phyloP scores from a whole-genome alignment of 148 eudicot genomes.

The Pouteria glomerata region DNA sequence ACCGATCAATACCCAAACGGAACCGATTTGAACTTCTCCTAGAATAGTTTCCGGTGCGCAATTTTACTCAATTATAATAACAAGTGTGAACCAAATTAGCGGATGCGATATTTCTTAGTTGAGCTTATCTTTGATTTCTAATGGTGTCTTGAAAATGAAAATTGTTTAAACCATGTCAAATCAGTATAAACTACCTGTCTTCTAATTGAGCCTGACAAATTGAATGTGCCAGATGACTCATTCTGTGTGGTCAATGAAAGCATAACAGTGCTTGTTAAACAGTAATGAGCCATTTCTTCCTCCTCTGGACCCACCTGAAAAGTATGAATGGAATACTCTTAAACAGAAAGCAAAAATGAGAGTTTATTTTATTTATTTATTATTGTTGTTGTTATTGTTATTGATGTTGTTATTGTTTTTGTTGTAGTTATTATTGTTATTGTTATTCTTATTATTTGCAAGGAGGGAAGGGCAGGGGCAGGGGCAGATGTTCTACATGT shows the following conservation, averaged over 20 bases:
- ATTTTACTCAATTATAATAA: neutral
- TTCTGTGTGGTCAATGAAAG: constrained; percentile 82
- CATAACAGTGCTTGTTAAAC: constrained; percentile 94
- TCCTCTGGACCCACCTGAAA: constrained; percentile 79
- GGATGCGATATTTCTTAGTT: neutral
- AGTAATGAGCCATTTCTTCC: constrained; percentile 75
- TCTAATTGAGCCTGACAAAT: constrained; percentile 93
- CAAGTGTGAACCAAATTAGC: neutral
- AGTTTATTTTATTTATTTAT: neutral
- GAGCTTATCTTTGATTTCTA: neutral
- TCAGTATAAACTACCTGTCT: constrained; percentile 62
- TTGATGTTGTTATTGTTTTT: no score
- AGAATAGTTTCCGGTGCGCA: no score
- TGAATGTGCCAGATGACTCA: constrained; percentile 74
- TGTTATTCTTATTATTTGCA: no score
- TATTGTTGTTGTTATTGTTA: no score
- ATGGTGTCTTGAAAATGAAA: neutral
- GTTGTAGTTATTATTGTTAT: no score
- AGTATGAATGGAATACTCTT: neutral
- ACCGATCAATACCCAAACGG: no score
- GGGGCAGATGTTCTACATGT: neutral
- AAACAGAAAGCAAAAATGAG: neutral
- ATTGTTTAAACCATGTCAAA: neutral
- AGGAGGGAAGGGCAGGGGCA: no score
- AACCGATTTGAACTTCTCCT: no score